Percentiles rank a stretch among this genome's conserved stretches.
These are phyloP conservation scores for Podospora anserina DNA, from an alignment of 495 filamentous ascomycete genomes.

Conservation along the genomic window DNA sequence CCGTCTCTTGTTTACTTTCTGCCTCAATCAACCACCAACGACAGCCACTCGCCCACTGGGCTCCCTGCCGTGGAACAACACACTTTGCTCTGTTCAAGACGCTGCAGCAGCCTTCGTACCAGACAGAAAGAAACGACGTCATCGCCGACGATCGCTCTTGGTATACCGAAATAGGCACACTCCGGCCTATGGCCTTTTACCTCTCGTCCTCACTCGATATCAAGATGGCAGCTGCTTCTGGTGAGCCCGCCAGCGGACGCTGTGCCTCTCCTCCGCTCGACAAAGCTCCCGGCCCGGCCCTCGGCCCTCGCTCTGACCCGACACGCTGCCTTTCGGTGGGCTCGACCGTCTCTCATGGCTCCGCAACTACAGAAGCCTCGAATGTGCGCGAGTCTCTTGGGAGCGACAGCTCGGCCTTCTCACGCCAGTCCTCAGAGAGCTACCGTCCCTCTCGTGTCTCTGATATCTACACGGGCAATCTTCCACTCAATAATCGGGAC, in stretches of 20 bases:
- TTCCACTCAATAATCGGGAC: constrained; percentile 45
- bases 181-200: constrained; percentile 4
- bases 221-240: constrained; percentile 37
- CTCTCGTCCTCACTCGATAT: not conserved
- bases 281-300: constrained; percentile 61
- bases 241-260: constrained; percentile 37
- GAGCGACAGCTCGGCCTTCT: constrained; percentile 49
- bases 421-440: constrained; percentile 51
- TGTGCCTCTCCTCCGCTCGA: constrained; percentile 62
- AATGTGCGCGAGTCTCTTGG: constrained; percentile 49
- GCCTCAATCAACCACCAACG: not conserved
- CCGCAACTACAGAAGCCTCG: constrained; percentile 57
- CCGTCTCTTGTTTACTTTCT: constrained; percentile 2
- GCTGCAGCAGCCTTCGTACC: not conserved
- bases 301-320: constrained; percentile 59
- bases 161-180: not conserved
- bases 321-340: constrained; percentile 73
- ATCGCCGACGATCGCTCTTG: not conserved
- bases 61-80: no score
- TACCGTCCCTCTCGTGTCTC: constrained; percentile 35
- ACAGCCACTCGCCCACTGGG: not conserved
- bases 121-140: not conserved
- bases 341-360: constrained; percentile 60
- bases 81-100: not conserved
- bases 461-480: constrained; percentile 39